Evolutionary conservation across 148 eudicot genomes (phyloP).

Genomic region (Dysphania ambrosioides): DNA sequence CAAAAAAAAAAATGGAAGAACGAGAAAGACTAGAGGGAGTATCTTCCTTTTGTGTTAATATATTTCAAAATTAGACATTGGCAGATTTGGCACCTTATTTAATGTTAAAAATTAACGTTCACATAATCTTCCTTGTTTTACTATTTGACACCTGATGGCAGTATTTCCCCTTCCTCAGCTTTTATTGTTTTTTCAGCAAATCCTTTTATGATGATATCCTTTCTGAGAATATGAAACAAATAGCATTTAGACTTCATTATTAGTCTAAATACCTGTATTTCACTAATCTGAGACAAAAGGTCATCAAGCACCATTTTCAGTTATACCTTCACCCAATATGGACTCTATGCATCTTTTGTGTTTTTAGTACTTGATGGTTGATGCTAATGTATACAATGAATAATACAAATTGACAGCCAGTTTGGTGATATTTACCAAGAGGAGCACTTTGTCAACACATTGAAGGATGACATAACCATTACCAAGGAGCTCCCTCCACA

Average conservation of each 20-base stretch:
- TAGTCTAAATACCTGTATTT: neutral
- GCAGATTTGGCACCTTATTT: neutral
- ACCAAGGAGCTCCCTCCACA: constrained; percentile 71
- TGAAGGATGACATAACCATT: constrained; percentile 64
- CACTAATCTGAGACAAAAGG: neutral
- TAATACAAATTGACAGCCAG: constrained; percentile 54
- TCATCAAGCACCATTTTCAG: neutral
- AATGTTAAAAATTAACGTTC: neutral
- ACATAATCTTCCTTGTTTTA: neutral
- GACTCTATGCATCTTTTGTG: neutral
- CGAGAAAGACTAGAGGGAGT: too few relatives aligned
- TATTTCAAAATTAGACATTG: too few relatives aligned
- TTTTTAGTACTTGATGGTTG: constrained; percentile 8
- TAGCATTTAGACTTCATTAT: neutral
- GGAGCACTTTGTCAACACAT: constrained; percentile 53
- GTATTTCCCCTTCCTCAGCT: neutral
- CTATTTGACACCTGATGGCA: neutral
- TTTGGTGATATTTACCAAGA: constrained; percentile 83
- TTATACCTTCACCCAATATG: neutral
- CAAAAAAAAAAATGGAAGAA: neutral
- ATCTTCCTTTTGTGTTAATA: neutral
- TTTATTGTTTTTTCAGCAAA: neutral
- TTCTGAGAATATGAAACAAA: neutral
- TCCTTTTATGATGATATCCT: neutral
- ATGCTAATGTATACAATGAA: constrained; percentile 3